These are phyloP conservation scores for Rhodotorula glutinis DNA, from an alignment of 1,284 basidiomycete species.

Conservation along the genomic window DNA sequence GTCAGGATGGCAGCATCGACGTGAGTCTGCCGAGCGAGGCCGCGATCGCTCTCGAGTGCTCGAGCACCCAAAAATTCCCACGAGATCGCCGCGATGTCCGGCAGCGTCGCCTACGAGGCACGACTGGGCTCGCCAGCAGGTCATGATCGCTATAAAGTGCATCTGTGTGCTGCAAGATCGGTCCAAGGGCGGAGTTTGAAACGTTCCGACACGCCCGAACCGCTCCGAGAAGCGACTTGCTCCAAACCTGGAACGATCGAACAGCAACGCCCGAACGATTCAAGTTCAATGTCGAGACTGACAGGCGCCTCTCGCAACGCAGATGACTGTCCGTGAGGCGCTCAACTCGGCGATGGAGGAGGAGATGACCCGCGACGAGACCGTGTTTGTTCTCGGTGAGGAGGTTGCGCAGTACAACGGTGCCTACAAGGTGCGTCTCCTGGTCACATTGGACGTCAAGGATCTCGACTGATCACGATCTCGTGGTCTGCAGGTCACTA, in stretches of 20 bases:
- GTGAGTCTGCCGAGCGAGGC: conserved; percentile 8
- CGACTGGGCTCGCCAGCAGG: background rate
- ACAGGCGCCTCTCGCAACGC: no score
- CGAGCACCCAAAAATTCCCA: background rate
- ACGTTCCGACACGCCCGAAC: no score
- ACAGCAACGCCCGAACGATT: no score
- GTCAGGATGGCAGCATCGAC: conserved; percentile 31
- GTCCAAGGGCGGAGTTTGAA: background rate
- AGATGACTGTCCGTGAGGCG: conserved; percentile 98
- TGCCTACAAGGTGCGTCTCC: conserved; percentile 87
- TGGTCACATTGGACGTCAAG: background rate
- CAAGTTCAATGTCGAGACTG: no score
- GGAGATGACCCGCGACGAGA: conserved; percentile 96
- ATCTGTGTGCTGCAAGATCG: background rate
- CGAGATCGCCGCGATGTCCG: conserved; percentile 4
- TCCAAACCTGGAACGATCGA: no score
- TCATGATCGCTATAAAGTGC: no score
- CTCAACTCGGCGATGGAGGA: conserved; percentile 99
- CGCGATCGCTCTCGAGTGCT: background rate
- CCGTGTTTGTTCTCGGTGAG: conserved; percentile 93
- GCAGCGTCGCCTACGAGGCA: background rate
- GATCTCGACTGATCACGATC: conserved; percentile 50
- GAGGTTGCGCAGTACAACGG: conserved; percentile 99
- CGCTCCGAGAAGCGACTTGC: no score
- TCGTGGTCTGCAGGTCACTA: conserved; percentile 61